Evolutionary conservation across 345 rosid genomes (phyloP).

Genomic region (Lepidium africanum): DNA sequence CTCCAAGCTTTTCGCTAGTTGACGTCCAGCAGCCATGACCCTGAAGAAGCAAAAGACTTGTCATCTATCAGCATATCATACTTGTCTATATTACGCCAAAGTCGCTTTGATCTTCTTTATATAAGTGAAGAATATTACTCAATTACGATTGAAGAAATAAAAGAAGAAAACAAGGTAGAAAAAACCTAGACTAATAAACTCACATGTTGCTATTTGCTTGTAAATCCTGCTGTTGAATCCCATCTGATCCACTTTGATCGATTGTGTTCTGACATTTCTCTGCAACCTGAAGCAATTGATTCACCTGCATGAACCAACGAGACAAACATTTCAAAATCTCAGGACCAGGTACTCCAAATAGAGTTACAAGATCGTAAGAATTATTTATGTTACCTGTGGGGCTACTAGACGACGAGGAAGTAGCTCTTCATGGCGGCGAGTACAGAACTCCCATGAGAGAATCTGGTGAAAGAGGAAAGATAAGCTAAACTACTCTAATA

Average conservation of each 20-base stretch:
- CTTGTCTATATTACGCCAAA: background rate
- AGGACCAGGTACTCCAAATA: background rate
- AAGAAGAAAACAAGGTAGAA: background rate
- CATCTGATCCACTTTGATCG: constrained; percentile 84
- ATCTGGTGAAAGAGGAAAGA: constrained; percentile 41
- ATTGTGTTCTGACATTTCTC: constrained; percentile 94
- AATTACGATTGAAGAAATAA: background rate
- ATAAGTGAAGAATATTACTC: background rate
- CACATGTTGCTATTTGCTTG: constrained; percentile 93
- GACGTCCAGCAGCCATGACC: constrained; percentile 89
- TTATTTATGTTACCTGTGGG: constrained; percentile 59
- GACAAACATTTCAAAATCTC: background rate
- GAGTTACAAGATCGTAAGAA: background rate
- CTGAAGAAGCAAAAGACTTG: constrained; percentile 30
- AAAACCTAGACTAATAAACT: constrained; percentile 19
- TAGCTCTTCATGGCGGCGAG: constrained; percentile 86
- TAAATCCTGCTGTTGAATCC: constrained; percentile 80
- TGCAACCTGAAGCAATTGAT: constrained; percentile 87
- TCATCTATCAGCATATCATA: background rate
- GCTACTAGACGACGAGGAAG: constrained; percentile 93
- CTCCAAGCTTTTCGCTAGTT: constrained; percentile 86
- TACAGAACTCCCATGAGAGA: constrained; percentile 97
- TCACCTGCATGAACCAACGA: constrained; percentile 46
- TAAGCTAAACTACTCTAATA: constrained; percentile 1
- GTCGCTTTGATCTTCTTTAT: background rate